A percentile compares a stretch with the other conserved stretches of the same genome.
Conservation (phyloP, 441 rosid species). For the Cnidoscolus chayamansa region DNA sequence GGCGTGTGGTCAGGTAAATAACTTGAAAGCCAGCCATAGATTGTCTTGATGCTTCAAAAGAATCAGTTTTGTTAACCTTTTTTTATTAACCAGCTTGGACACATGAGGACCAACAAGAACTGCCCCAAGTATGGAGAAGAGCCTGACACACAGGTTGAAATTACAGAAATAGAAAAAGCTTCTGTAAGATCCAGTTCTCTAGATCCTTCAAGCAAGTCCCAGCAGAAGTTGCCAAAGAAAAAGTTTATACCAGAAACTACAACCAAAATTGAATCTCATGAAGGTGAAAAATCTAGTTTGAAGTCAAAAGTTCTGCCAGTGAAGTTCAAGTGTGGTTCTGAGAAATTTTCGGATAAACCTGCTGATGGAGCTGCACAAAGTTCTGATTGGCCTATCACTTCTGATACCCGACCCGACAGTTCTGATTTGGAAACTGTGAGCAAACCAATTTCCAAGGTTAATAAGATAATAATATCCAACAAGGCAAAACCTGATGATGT, state of each 20-base stretch:
- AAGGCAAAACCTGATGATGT: conserved; percentile 58
- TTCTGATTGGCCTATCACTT: conserved; percentile 47
- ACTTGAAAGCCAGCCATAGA: conserved; percentile 19
- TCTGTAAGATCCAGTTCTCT: conserved; percentile 46
- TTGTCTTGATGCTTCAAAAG: conserved; percentile 11
- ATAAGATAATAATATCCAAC: conserved; percentile 69
- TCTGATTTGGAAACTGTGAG: conserved; percentile 54
- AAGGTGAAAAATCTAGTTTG: conserved; percentile 50
- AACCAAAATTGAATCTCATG: conserved; percentile 51
- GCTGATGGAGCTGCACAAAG: conserved; percentile 42
- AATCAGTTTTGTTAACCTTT: conserved; percentile 20
- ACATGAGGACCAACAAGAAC: conserved; percentile 98
- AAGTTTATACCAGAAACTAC: conserved; percentile 48
- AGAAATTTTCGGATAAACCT: conserved; percentile 51
- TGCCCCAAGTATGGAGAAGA: conserved; percentile 93
- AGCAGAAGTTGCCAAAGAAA: conserved; percentile 55
- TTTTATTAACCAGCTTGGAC: conserved; percentile 70
- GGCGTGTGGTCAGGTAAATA: conserved; percentile 91
- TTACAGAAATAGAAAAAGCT: conserved; percentile 54
- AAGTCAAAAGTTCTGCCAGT: conserved; percentile 62
- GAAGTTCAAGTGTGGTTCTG: conserved; percentile 75
- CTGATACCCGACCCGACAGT: conserved; percentile 37
- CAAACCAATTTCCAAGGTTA: conserved; percentile 54
- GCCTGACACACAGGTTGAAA: conserved; percentile 57
- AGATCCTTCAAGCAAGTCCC: conserved; percentile 56